These are phyloP conservation scores for Trichoderma afroharzianum DNA, from an alignment of 2,329 filamentous ascomycete species.

Conservation along the genomic window DNA sequence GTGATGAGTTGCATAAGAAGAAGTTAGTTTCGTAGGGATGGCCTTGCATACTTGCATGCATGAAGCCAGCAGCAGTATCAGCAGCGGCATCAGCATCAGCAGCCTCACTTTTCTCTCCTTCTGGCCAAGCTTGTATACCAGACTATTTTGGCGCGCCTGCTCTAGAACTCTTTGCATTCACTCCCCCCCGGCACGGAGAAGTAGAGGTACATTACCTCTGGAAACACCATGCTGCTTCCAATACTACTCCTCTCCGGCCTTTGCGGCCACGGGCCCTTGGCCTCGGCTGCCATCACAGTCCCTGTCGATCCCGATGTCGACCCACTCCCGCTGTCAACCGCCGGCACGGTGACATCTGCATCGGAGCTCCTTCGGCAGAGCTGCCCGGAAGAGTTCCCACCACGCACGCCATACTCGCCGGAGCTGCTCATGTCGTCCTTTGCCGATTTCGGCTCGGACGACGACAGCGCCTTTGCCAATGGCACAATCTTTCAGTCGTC, in stretches of 20 bases:
- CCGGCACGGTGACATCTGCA: slow-evolving; percentile 26
- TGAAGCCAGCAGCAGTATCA: neutral
- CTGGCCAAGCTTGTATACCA: neutral
- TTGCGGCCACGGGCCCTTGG: neutral
- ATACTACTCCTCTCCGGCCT: slow-evolving; percentile 1
- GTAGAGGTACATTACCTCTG: neutral
- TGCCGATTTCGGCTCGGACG: slow-evolving; percentile 20
- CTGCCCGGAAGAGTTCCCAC: slow-evolving; percentile 32
- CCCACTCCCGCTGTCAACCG: slow-evolving; percentile 25
- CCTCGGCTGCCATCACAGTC: slow-evolving; percentile 7
- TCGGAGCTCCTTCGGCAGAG: slow-evolving; percentile 31
- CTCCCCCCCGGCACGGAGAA: neutral
- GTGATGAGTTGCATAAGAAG: slow-evolving; percentile 4
- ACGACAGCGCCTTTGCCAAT: slow-evolving; percentile 18
- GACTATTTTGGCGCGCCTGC: neutral
- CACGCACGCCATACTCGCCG: slow-evolving; percentile 23
- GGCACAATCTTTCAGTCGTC: slow-evolving; percentile 30
- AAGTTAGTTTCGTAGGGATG: neutral
- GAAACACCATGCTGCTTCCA: neutral
- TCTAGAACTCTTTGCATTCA: neutral
- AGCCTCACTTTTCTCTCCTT: neutral
- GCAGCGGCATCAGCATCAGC: neutral
- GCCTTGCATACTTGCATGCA: neutral
- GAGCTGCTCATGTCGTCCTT: slow-evolving; percentile 31
- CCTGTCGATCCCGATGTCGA: slow-evolving; percentile 22